Percentiles rank a stretch among this genome's conserved stretches.
These are phyloP conservation scores for Dictyophora rubrovolvata DNA, from an alignment of 768 basidiomycete species.

Conservation along the genomic window DNA sequence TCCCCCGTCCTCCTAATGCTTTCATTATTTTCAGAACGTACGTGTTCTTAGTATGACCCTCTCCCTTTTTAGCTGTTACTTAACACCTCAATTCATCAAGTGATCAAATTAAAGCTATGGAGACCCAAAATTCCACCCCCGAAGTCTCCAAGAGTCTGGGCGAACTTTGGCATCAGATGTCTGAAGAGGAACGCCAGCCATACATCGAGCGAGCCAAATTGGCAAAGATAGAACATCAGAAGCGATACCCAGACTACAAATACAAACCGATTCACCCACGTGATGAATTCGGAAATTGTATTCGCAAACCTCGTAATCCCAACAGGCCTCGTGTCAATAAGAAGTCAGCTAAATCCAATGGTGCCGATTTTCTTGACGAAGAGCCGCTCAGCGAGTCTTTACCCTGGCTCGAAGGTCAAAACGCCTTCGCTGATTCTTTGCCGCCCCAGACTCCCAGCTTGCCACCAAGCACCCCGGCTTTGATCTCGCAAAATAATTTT, in stretches of 20 bases:
- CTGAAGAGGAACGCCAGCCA: constrained; percentile 7
- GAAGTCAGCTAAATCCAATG: neutral
- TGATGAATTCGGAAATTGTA: constrained; percentile 8
- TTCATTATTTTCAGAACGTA: constrained; percentile 82
- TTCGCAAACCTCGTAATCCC: constrained; percentile 7
- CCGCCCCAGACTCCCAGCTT: neutral
- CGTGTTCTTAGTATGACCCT: constrained; percentile 40
- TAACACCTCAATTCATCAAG: neutral
- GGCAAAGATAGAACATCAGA: constrained; percentile 6
- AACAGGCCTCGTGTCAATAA: constrained; percentile 3
- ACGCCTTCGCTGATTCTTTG: neutral
- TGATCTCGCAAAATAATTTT: neutral
- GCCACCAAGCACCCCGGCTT: neutral
- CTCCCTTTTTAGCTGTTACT: neutral
- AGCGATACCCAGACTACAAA: constrained; percentile 8
- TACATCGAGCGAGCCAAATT: constrained; percentile 6
- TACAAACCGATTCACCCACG: constrained; percentile 11
- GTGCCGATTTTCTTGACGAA: neutral
- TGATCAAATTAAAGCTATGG: constrained; percentile 4
- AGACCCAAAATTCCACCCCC: constrained; percentile 24
- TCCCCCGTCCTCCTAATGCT: constrained; percentile 77
- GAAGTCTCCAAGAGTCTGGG: constrained; percentile 29
- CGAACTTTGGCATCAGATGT: constrained; percentile 27
- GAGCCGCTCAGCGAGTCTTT: neutral
- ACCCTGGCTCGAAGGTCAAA: neutral